Conservation (phyloP, 2,329 filamentous ascomycete species). For the Tolypocladium capitatum region DNA sequence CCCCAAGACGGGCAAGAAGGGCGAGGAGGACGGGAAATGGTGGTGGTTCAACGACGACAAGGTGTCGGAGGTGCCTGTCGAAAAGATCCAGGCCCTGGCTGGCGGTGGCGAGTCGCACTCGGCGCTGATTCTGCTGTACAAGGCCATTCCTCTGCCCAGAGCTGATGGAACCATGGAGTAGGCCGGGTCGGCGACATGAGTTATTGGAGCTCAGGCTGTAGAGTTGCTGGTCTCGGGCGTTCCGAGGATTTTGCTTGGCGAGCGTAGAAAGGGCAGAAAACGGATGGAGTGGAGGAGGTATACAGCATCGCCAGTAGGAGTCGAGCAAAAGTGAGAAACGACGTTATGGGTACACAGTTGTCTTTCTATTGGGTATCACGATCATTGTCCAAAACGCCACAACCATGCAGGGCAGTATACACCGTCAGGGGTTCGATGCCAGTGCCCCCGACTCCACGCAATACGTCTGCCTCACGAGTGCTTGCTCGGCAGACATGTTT, state of each 20-base stretch:
- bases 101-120: constrained; percentile 84
- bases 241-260: not conserved
- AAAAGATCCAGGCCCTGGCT: constrained; percentile 81
- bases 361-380: constrained; percentile 1
- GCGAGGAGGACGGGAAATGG: constrained; percentile 85
- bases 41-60: constrained; percentile 99
- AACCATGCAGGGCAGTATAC: not conserved
- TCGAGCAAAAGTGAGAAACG: not conserved
- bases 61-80: constrained; percentile 78
- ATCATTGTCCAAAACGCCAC: constrained; percentile 2
- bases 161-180: constrained; percentile 31
- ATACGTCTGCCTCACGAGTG: not conserved
- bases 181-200: not conserved
- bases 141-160: constrained; percentile 54
- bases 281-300: not conserved
- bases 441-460: not conserved
- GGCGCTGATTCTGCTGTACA: constrained; percentile 68
- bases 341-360: not conserved
- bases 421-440: not conserved
- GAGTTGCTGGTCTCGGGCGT: not conserved
- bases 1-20: constrained; percentile 60
- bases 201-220: not conserved
- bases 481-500: not conserved
- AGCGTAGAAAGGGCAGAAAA: not conserved
- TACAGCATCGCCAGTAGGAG: not conserved